These are phyloP conservation scores for Tricholoma saponaceum DNA, from an alignment of 768 basidiomycete genomes.

Conservation along the genomic window DNA sequence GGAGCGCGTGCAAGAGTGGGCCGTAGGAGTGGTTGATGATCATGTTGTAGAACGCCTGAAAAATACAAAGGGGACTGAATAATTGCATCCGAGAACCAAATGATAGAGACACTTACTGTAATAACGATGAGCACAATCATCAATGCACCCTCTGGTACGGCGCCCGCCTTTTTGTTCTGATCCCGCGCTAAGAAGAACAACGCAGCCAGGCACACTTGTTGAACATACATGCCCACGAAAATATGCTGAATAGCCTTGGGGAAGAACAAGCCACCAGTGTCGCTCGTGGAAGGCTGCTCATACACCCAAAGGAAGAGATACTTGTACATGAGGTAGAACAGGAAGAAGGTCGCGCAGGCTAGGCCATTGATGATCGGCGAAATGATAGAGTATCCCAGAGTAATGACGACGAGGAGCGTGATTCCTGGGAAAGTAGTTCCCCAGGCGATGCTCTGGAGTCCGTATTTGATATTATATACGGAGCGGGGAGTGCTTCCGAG, in stretches of 20 bases:
- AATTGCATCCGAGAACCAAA: not conserved
- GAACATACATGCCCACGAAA: slow-evolving; percentile 91
- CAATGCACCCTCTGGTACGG: slow-evolving; percentile 71
- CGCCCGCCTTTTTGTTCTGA: slow-evolving; percentile 44
- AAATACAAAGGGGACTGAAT: not conserved
- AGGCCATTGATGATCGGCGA: slow-evolving; percentile 94
- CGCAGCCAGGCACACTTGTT: slow-evolving; percentile 42
- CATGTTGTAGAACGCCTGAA: slow-evolving; percentile 65
- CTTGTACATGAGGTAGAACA: slow-evolving; percentile 82
- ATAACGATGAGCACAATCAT: slow-evolving; percentile 83
- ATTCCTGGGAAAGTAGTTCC: slow-evolving; percentile 66
- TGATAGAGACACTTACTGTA: slow-evolving; percentile 52
- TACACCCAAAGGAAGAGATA: slow-evolving; percentile 82
- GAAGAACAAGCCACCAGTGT: slow-evolving; percentile 94
- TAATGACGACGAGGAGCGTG: slow-evolving; percentile 63
- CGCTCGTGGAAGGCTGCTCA: slow-evolving; percentile 61
- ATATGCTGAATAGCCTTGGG: slow-evolving; percentile 91
- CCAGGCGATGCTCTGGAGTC: slow-evolving; percentile 66
- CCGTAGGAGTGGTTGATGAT: slow-evolving; percentile 76
- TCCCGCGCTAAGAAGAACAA: slow-evolving; percentile 76
- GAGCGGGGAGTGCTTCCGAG: slow-evolving; percentile 87
- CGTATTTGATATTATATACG: slow-evolving; percentile 81
- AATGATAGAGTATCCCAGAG: slow-evolving; percentile 81
- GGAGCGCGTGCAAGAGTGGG: slow-evolving; percentile 72
- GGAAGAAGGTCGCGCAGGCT: slow-evolving; percentile 74